Conservation (phyloP, 805 yeast genomes). For the Brettanomyces bruxellensis region DNA sequence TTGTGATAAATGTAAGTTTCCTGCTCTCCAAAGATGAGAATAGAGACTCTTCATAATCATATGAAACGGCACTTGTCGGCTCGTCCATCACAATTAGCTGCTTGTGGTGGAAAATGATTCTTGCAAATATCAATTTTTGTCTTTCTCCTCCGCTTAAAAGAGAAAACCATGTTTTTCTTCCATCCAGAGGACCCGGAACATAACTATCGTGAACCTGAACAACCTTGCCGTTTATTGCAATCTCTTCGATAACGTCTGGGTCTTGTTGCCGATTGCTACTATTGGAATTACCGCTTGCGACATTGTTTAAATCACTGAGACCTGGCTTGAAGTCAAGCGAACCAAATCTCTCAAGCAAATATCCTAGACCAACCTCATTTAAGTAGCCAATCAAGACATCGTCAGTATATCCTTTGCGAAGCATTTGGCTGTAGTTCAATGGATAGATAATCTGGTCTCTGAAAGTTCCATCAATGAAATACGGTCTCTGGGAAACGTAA, state of each 20-base stretch:
- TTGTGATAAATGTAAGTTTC: slow-evolving; percentile 69
- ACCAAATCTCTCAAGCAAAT: slow-evolving; percentile 57
- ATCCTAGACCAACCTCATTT: slow-evolving; percentile 71
- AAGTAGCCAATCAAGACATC: slow-evolving; percentile 57
- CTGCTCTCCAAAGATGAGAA: slow-evolving; percentile 66
- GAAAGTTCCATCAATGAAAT: slow-evolving; percentile 70
- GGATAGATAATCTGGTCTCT: slow-evolving; percentile 93
- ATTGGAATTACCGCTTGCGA: not conserved
- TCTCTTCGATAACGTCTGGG: slow-evolving; percentile 15
- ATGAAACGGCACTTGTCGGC: slow-evolving; percentile 87
- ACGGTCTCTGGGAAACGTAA: slow-evolving; percentile 80
- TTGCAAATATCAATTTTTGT: slow-evolving; percentile 83
- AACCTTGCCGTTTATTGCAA: slow-evolving; percentile 18
- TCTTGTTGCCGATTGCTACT: slow-evolving; percentile 1
- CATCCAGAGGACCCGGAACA: slow-evolving; percentile 17
- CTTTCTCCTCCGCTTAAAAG: slow-evolving; percentile 95
- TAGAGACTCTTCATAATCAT: slow-evolving; percentile 80
- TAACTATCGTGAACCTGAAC: slow-evolving; percentile 19
- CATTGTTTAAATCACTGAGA: not conserved
- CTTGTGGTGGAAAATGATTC: slow-evolving; percentile 74
- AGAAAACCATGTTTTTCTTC: slow-evolving; percentile 56
- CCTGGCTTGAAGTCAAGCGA: slow-evolving; percentile 38
- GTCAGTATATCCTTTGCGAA: slow-evolving; percentile 63
- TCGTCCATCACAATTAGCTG: slow-evolving; percentile 81
- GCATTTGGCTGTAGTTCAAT: slow-evolving; percentile 65